Evolutionary conservation across 306 rosid genomes (phyloP), one percentile per base, ranked within the genome.

Genomic region (cucumber (Cucumis sativus)): DNA sequence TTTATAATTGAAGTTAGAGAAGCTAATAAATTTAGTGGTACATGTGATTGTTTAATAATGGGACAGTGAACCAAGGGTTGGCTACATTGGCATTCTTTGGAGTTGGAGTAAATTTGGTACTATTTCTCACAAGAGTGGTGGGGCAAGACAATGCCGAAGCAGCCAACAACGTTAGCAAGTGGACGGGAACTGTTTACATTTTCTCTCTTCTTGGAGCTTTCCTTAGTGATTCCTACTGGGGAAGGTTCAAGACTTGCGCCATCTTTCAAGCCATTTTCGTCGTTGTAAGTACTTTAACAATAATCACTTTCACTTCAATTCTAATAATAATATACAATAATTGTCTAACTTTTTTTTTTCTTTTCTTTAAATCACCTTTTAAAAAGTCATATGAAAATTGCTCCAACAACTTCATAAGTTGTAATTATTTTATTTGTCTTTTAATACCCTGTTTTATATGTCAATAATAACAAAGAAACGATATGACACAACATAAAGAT

Each of bases 31-130:
- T 52, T 16, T 0, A 23, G n/a, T 15, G 1, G 8, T 6, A 52
- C 0, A 15, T 52, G 10, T 52, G 57, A 47, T 47, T 10, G 3
- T 59, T 59, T 28, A 28, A 28, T 28, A 28, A 63, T 65, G 18
- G 41, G 25, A 4, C 78, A 91, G 97, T 90, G 85, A 92, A 92
- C 14, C 97, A 92, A 86, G 96, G 96, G n/a, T 43, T 92, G 15
- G 97, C 96, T 1, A 92, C 96, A 0, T 60, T 92, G 80, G 96
- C 97, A 21, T 92, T 92, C 82, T 92, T 92, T 25, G 97, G 97
- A 0, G 93, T 92, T 0, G 93, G 91, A 49, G 97, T 90, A 84
- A 92, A 92, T 58, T 73, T 92, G 82, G 97, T 92, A 11, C 15
- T 92, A 69, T 87, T 88, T 77, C 68, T 92, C 80, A 92, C 96